Evolutionary conservation across 75 land plant species (phyloP), one percentile per base, ranked within the genome.

Genomic region (Larix kaempferi): DNA sequence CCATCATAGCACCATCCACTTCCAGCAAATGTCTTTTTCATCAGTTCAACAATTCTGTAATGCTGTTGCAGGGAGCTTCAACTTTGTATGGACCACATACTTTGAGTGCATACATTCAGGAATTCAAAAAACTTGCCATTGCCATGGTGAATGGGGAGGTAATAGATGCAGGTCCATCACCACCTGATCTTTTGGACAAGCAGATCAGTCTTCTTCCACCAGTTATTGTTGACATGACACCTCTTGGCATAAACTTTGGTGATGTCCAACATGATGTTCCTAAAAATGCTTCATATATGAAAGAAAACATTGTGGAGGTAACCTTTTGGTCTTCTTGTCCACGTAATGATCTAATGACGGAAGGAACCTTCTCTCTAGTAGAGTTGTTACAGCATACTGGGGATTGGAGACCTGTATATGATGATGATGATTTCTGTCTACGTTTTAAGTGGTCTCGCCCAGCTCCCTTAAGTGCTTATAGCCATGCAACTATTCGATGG

Each of bases 71-170:
- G 98, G 98, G 98, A 62, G 96, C 96, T 19, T 95, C 98, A 16
- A 95, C 98, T 3, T 80, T 95, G 57, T 95, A 81, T 79, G 98
- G 98, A 22, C 96, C 96, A n/a, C 92, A 95, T 81, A 91, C 98
- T 35, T 86, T 93, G 2, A 83, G 83, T 64, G 98, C 84, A 25
- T 95, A 95, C 84, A 93, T 93, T 69, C 98, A 95, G 72, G 96
- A 93, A 80, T 95, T 95, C 84, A 84, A 82, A 85, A 95, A 89
- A 75, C 84, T 95, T 33, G 96, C 98, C 15, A 55, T 79, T 62
- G 85, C 96, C 26, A 82, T 95, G 29, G 80, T 89, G 23, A 76
- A 54, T 33, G 88, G 76, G 16, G 52, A 57, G 17, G 19, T 65
- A 22, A 81, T 89, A 39, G 78, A 77, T 25, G 80, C 81, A 35